Evolutionary conservation across 441 rosid species (phyloP).

Genomic region (Erysimum pusillum): DNA sequence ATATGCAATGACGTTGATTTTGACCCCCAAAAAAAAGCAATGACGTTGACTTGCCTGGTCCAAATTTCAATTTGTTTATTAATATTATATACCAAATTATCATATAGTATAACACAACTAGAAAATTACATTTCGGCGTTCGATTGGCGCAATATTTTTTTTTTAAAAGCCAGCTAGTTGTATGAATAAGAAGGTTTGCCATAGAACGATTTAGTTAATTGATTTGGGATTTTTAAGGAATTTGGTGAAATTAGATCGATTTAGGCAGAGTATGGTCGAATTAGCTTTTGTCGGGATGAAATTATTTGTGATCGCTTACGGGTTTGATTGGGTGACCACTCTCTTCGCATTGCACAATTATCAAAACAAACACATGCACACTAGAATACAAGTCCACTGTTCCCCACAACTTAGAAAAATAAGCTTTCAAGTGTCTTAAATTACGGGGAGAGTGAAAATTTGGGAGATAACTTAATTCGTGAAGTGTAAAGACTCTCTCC

Average conservation of each 20-base stretch:
- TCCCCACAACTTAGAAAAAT: neutral
- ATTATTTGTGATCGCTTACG: neutral
- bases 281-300: slow-evolving; percentile 10
- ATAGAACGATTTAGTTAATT: neutral
- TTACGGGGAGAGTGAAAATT: neutral
- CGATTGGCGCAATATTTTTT: neutral
- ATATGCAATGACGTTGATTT: slow-evolving; percentile 34
- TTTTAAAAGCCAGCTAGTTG: neutral
- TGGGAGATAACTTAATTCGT: slow-evolving; percentile 39
- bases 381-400: slow-evolving; percentile 1
- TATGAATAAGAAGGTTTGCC: slow-evolving; percentile 11
- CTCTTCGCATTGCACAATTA: slow-evolving; percentile 18
- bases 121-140: neutral
- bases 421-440: slow-evolving; percentile 15
- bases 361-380: slow-evolving; percentile 30
- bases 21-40: neutral
- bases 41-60: slow-evolving; percentile 41
- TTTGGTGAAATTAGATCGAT: slow-evolving; percentile 39
- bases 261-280: slow-evolving; percentile 41
- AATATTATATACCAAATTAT: slow-evolving; percentile 21
- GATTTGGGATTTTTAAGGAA: neutral
- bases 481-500: slow-evolving; percentile 69
- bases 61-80: slow-evolving; percentile 13
- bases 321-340: neutral
- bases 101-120: slow-evolving; percentile 6